Conservation (phyloP, 2,329 filamentous ascomycete genomes). For the Fusarium sp. region DNA sequence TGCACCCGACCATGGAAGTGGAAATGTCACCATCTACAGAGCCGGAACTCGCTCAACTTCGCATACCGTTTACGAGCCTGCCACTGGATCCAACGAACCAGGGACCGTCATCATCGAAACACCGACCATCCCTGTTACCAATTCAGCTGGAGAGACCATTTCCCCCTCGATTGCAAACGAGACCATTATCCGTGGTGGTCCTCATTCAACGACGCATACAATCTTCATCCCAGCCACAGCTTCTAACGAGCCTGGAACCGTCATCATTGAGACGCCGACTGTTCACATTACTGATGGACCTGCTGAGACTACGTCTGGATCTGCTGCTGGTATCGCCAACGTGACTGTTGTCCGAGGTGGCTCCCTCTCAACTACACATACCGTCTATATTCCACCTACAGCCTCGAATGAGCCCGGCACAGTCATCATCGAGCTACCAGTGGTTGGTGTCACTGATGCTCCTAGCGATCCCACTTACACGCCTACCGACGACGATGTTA, state of each 20-base stretch:
- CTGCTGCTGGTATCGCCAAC: background rate
- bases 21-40: background rate
- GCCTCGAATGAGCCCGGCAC: constrained; percentile 14
- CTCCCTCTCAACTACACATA: constrained; percentile 2
- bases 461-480: background rate
- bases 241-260: constrained; percentile 1
- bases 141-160: background rate
- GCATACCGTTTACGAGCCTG: background rate
- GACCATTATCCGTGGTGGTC: constrained; percentile 6
- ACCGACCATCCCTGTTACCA: background rate
- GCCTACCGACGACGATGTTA: background rate
- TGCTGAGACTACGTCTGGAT: background rate
- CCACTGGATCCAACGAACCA: background rate
- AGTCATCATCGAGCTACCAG: constrained; percentile 11
- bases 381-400: constrained; percentile 11
- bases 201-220: background rate
- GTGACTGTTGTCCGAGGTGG: constrained; percentile 8
- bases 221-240: background rate
- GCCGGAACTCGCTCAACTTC: background rate
- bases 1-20: background rate
- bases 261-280: constrained; percentile 16
- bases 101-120: constrained; percentile 16
- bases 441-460: background rate
- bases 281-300: background rate
- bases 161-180: background rate